Evolutionary conservation across 1,284 basidiomycete species (phyloP).

Genomic region (Cerrena zonata): DNA sequence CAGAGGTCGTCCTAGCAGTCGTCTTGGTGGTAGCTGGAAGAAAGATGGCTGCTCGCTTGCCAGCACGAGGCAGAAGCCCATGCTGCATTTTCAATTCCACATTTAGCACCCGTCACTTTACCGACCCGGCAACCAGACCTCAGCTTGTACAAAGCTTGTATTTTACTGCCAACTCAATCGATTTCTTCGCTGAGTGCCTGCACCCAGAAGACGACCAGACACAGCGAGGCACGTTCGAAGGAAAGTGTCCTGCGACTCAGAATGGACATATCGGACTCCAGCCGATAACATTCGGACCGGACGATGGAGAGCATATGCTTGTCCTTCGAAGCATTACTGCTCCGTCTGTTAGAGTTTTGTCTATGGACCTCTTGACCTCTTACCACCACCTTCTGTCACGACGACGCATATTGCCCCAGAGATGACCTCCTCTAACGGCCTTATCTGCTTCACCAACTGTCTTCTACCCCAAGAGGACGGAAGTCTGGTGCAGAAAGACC

Average conservation of each 20-base stretch:
- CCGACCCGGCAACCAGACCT: neutral
- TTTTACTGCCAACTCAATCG: too few relatives aligned
- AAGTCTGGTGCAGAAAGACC: constrained; percentile 57
- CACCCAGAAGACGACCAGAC: too few relatives aligned
- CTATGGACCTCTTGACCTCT: neutral
- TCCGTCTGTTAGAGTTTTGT: constrained; percentile 1
- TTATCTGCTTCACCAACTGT: constrained; percentile 83
- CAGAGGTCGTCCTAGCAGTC: too few relatives aligned
- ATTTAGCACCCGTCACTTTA: neutral
- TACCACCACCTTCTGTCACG: constrained; percentile 6
- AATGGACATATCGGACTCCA: neutral
- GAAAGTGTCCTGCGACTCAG: too few relatives aligned
- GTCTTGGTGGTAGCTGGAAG: neutral
- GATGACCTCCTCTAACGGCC: constrained; percentile 48
- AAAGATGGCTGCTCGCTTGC: neutral
- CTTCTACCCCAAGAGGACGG: constrained; percentile 73
- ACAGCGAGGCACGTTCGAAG: neutral
- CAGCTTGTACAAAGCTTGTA: neutral
- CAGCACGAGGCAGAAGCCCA: neutral
- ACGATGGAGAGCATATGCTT: constrained; percentile 9
- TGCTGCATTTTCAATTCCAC: neutral
- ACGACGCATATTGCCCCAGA: neutral
- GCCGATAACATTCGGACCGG: neutral
- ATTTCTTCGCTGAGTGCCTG: too few relatives aligned
- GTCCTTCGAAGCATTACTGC: constrained; percentile 2